These are phyloP conservation scores for Amanita pallidorosea DNA, from an alignment of 768 basidiomycete genomes.

Conservation along the genomic window DNA sequence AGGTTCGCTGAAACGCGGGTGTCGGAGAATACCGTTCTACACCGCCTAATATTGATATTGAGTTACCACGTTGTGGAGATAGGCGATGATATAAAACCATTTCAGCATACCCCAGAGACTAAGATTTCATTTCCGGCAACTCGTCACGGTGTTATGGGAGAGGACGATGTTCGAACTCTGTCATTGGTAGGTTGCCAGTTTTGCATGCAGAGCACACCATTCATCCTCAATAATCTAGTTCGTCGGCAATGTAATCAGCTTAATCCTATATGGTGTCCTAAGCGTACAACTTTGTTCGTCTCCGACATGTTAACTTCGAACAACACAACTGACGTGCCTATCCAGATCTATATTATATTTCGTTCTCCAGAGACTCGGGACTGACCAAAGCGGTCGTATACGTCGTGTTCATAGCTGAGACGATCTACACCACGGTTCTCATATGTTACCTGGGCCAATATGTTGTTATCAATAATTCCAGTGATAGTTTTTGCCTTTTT, in stretches of 20 bases:
- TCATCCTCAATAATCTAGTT: background rate
- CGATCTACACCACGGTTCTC: constrained; percentile 15
- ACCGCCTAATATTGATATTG: too few species aligned
- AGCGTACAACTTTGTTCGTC: constrained; percentile 5
- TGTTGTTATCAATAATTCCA: background rate
- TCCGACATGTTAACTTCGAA: background rate
- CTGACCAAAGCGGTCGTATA: constrained; percentile 8
- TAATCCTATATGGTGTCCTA: background rate
- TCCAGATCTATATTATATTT: constrained; percentile 11
- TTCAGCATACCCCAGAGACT: too few species aligned
- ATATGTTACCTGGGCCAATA: constrained; percentile 12
- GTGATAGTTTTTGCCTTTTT: background rate
- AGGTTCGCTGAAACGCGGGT: too few species aligned
- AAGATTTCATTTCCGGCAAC: too few species aligned
- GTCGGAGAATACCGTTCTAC: too few species aligned
- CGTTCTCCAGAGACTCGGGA: constrained; percentile 8
- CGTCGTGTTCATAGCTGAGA: constrained; percentile 7
- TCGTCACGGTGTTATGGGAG: too few species aligned
- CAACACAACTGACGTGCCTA: background rate
- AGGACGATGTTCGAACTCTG: background rate
- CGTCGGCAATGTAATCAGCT: background rate
- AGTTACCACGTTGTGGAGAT: too few species aligned
- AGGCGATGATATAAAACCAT: too few species aligned
- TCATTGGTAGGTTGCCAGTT: background rate
- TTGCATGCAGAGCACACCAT: too few species aligned